Evolutionary conservation across 1,284 basidiomycete genomes (phyloP).

Genomic region (Volvariella volvacea): DNA sequence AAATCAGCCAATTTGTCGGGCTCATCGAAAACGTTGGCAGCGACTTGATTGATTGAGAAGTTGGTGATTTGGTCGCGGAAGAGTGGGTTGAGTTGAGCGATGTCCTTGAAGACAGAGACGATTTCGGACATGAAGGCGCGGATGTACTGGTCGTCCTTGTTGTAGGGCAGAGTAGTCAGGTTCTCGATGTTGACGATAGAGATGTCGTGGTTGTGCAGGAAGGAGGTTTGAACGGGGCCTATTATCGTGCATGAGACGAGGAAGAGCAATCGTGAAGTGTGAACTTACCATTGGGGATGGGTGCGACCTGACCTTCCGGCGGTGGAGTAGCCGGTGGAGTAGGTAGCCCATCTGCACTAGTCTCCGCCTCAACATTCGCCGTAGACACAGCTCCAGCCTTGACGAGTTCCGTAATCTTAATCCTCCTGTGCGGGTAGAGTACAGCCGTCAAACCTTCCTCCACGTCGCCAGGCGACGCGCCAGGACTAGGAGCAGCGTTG

Average conservation of each 20-base stretch:
- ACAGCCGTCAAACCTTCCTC: slow-evolving; percentile 93
- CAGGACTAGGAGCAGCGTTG: slow-evolving; percentile 42
- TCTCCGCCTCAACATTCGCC: slow-evolving; percentile 20
- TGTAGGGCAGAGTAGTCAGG: slow-evolving; percentile 74
- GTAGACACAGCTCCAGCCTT: slow-evolving; percentile 46
- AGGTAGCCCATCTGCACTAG: slow-evolving; percentile 32
- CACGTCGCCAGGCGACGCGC: slow-evolving; percentile 41
- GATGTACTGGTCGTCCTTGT: slow-evolving; percentile 91
- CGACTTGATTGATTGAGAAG: slow-evolving; percentile 92
- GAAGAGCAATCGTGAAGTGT: background rate
- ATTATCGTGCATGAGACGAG: slow-evolving; percentile 5
- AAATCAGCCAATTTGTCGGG: slow-evolving; percentile 98
- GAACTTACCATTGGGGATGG: slow-evolving; percentile 10
- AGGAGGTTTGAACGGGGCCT: slow-evolving; percentile 78
- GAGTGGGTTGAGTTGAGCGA: slow-evolving; percentile 93
- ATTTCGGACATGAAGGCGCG: slow-evolving; percentile 97
- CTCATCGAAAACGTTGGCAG: slow-evolving; percentile 97
- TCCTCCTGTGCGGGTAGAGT: slow-evolving; percentile 91
- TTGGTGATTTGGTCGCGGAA: slow-evolving; percentile 99
- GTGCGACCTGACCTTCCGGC: slow-evolving; percentile 19
- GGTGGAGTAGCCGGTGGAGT: slow-evolving; percentile 41
- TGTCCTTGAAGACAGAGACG: slow-evolving; percentile 97
- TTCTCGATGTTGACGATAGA: slow-evolving; percentile 93
- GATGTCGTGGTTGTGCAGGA: slow-evolving; percentile 85
- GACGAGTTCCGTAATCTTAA: slow-evolving; percentile 84